Conservation (phyloP, 768 basidiomycete species). For the Gymnopilus dilepis region DNA sequence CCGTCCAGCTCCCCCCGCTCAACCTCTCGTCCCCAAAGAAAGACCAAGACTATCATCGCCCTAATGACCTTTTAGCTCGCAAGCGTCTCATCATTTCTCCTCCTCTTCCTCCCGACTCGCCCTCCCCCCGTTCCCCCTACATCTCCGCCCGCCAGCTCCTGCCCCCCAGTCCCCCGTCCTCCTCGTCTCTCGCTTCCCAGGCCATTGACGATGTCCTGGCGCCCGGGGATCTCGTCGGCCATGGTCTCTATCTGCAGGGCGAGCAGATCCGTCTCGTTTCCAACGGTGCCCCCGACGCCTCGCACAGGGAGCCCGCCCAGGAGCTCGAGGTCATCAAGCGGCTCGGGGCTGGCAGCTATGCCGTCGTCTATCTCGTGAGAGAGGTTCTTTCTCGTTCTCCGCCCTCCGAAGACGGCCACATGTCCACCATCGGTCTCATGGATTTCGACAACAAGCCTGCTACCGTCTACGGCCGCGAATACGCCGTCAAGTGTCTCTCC, state of each 20-base stretch:
- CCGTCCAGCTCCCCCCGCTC: conserved; percentile 47
- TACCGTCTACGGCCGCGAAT: conserved; percentile 74
- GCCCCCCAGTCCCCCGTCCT: conserved; percentile 34
- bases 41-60: conserved; percentile 43
- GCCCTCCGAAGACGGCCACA: conserved; percentile 60
- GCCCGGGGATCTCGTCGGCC: conserved; percentile 76
- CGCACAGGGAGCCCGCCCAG: conserved; percentile 52
- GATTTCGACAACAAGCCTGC: conserved; percentile 50
- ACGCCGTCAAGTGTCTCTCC: conserved; percentile 95
- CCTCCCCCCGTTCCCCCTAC: conserved; percentile 44
- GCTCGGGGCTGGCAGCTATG: conserved; percentile 90
- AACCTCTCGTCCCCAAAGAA: conserved; percentile 43
- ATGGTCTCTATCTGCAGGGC: conserved; percentile 69
- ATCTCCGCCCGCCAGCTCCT: conserved; percentile 40
- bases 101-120: conserved; percentile 37
- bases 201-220: conserved; percentile 65
- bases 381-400: conserved; percentile 62
- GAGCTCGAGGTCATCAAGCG: conserved; percentile 86
- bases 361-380: conserved; percentile 91
- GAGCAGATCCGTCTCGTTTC: conserved; percentile 67
- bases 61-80: conserved; percentile 47
- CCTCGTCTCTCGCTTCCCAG: conserved; percentile 43
- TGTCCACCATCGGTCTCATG: conserved; percentile 59
- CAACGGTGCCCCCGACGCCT: conserved; percentile 38
- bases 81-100: conserved; percentile 40